Conservation (phyloP, 371 early-diverging fungal species). For the Coemansia sp. region DNA sequence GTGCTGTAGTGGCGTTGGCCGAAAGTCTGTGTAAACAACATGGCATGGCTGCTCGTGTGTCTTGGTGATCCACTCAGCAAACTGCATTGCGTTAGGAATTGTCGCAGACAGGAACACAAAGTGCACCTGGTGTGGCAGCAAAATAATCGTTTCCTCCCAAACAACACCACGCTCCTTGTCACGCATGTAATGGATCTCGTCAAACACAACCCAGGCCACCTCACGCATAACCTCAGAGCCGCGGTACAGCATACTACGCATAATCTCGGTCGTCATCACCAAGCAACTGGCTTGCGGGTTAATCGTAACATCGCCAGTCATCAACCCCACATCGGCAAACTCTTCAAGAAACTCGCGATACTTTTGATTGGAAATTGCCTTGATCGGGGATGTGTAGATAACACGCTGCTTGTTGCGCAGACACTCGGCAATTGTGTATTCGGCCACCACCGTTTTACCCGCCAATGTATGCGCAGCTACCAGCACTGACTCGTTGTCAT, state of each 20-base stretch:
- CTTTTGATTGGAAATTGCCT: slow-evolving; percentile 99
- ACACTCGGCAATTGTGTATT: slow-evolving; percentile 98
- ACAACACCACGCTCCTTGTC: slow-evolving; percentile 97
- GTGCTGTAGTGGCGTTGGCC: slow-evolving; percentile 98
- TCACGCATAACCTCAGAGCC: slow-evolving; percentile 98
- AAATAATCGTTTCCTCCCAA: slow-evolving; percentile 99
- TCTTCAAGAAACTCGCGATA: slow-evolving; percentile 96
- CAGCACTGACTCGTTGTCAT: slow-evolving; percentile 95
- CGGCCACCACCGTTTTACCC: slow-evolving; percentile 99
- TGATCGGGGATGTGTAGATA: slow-evolving; percentile 99
- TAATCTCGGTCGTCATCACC: slow-evolving; percentile 99
- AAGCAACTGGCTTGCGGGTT: slow-evolving; percentile 96
- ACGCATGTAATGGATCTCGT: slow-evolving; percentile 99
- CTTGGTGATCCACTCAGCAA: slow-evolving; percentile 99
- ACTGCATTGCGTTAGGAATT: slow-evolving; percentile 99
- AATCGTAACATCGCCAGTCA: slow-evolving; percentile 99
- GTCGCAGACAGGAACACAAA: slow-evolving; percentile 99
- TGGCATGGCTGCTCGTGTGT: slow-evolving; percentile 97
- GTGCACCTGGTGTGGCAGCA: slow-evolving; percentile 91
- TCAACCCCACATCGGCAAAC: slow-evolving; percentile 99
- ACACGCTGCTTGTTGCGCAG: slow-evolving; percentile 95
- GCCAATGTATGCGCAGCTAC: slow-evolving; percentile 99
- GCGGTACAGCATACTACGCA: slow-evolving; percentile 98
- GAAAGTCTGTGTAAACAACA: slow-evolving; percentile 99
- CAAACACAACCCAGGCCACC: slow-evolving; percentile 99